Evolutionary conservation across 2,329 filamentous ascomycete genomes (phyloP).

Genomic region (Cercospora beticola): DNA sequence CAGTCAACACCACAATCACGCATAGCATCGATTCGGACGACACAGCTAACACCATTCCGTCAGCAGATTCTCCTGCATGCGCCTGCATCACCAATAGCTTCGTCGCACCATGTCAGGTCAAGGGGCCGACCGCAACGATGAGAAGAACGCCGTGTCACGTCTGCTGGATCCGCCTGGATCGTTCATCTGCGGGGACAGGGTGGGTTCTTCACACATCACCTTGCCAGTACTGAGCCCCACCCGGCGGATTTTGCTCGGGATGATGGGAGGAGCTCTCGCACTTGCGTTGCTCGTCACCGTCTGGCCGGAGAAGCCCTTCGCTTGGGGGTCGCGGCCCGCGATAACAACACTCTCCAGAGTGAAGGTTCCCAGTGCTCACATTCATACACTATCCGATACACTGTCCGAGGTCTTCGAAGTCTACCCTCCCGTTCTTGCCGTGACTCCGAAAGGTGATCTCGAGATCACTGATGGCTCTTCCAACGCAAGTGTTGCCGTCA

Average conservation of each 20-base stretch:
- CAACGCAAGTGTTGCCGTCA: constrained; percentile 31
- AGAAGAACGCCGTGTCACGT: constrained; percentile 10
- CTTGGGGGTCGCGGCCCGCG: not conserved
- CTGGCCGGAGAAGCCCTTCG: not conserved
- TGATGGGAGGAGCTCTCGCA: constrained; percentile 15
- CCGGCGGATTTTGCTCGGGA: constrained; percentile 4
- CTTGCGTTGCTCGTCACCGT: constrained; percentile 9
- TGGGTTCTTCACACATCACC: constrained; percentile 19
- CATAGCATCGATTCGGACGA: not conserved
- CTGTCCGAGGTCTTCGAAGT: constrained; percentile 67
- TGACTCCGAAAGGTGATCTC: constrained; percentile 39
- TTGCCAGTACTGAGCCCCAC: not conserved
- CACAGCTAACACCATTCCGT: constrained; percentile 15
- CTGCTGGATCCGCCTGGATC: constrained; percentile 10
- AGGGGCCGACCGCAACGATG: constrained; percentile 15
- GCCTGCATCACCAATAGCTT: constrained; percentile 9
- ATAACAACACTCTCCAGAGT: not conserved
- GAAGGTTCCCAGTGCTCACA: constrained; percentile 21
- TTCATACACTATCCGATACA: constrained; percentile 43
- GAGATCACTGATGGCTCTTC: constrained; percentile 40
- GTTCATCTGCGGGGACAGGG: constrained; percentile 15
- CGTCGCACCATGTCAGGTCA: not conserved
- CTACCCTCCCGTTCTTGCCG: constrained; percentile 62
- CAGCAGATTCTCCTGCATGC: constrained; percentile 11
- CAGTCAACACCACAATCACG: not conserved